Conservation (phyloP, 179 eudicot species). For the Carnegiea gigantea region DNA sequence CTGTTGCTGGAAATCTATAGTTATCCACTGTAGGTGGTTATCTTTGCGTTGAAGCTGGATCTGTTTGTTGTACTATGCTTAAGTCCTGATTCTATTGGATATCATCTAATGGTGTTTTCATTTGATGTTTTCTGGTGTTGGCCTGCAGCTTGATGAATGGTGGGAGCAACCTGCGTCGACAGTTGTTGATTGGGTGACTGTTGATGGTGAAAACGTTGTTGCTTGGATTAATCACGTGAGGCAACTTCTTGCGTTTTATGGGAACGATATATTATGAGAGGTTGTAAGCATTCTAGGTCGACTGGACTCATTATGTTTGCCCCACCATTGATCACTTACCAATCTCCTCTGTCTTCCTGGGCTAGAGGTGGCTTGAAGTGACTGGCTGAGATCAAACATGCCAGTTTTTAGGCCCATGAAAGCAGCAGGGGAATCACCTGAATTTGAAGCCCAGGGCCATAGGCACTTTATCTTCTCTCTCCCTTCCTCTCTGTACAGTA, state of each 20-base stretch:
- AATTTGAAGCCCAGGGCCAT: constrained; percentile 17
- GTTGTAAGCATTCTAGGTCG: not conserved
- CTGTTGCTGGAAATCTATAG: not conserved
- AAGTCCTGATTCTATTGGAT: not conserved
- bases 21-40: not conserved
- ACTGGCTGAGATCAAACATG: constrained; percentile 5
- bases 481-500: constrained; percentile 27
- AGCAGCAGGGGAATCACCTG: constrained; percentile 7
- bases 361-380: constrained; percentile 2
- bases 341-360: constrained; percentile 3
- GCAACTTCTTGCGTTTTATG: constrained; percentile 85
- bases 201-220: constrained; percentile 87
- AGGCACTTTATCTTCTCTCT: not conserved
- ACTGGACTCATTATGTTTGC: not conserved
- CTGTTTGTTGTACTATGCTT: not conserved
- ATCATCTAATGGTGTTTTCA: not conserved
- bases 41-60: not conserved
- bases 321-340: not conserved
- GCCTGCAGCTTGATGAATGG: constrained; percentile 92
- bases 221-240: constrained; percentile 93
- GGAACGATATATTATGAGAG: constrained; percentile 56
- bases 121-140: constrained; percentile 1
- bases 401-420: constrained; percentile 13
- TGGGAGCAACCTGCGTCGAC: constrained; percentile 99
- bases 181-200: constrained; percentile 88